Base-by-base conservation (phyloP, 2,329 filamentous ascomycete species). In the Cladophialophora yegresii region DNA sequence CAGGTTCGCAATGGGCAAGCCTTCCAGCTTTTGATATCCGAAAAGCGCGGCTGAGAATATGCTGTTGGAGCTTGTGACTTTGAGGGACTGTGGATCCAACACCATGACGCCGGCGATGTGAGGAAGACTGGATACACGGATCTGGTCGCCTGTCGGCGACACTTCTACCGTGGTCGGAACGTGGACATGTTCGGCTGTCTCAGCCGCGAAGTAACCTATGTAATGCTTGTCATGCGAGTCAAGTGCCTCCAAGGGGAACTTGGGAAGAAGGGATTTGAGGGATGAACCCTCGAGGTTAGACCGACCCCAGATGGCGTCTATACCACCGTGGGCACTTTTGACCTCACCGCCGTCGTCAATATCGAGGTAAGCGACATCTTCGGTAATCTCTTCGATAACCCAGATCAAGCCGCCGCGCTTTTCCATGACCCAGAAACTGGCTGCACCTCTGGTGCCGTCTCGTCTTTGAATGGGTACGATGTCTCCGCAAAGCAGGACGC, bases 381-480 rank as follows among this genome's bases (percentile, higher is more conserved):
- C 95, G 61, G 93, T 91, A 66, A 99, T 98, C 77, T 99, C 95
- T 76, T 99, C 95, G 1, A 99, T 79, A 8, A 99, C 95, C 95
- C 95, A 99, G 65, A 99, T 98, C 65, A 99, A 79, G 9, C 93
- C 93, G 58, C 92, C 88, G 55, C 89, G 86, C 77, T 99, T 99
- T 77, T 99, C 95, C 80, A 99, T 99, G 3, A 99, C 95, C 95
- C 95, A 99, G 45, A 99, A 80, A 77, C 93, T 98, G 43, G 95
- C 95, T 63, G 95, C 93, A 1, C 95, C 95, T 4, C 89, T 93
- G 10, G 89, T 86, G 3, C 95, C 95, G 72, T 99, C 96, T 66
- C 95, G 87, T 78, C 98, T 99, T 75, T 93, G 90, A 65, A 99
- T 99, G 0, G 95, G 95, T 20, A 99, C 92, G n/a, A 99, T 93